phyloP scores from a whole-genome alignment of 768 basidiomycete species.

The Brasilioporus rufonigricans region DNA sequence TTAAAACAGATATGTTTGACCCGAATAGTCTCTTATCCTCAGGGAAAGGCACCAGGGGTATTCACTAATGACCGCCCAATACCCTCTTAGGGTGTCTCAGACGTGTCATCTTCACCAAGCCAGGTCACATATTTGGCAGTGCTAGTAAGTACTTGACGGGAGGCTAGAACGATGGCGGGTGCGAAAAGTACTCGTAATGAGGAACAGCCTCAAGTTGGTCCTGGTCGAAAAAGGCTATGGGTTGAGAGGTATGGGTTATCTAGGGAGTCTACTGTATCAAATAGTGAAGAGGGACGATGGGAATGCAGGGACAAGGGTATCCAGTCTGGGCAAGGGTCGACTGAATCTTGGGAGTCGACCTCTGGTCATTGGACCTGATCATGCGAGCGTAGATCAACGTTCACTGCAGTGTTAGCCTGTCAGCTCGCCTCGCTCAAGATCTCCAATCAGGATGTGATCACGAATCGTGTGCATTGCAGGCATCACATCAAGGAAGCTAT shows the following conservation, averaged over 20 bases:
- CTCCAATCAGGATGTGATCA: neutral
- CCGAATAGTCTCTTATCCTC: neutral
- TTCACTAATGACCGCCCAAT: neutral
- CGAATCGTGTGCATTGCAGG: neutral
- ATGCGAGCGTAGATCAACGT: constrained; percentile 14
- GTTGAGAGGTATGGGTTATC: no score
- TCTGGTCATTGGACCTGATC: neutral
- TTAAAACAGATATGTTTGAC: neutral
- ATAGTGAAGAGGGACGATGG: neutral
- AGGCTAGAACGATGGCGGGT: no score
- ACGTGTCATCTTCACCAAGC: neutral
- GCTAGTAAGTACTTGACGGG: no score
- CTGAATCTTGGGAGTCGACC: neutral
- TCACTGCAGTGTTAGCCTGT: neutral
- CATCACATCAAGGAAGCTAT: constrained; percentile 2
- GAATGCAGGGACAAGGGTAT: neutral
- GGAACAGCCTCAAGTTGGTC: neutral
- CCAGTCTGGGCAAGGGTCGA: no score
- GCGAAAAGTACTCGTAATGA: neutral
- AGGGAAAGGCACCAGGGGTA: neutral
- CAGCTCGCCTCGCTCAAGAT: constrained; percentile 2
- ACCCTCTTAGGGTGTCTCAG: neutral
- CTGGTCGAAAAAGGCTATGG: no score
- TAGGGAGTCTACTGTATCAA: no score
- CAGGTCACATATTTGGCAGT: neutral